These are phyloP conservation scores for Colletotrichum nymphaeae DNA, from an alignment of 2,329 filamentous ascomycete genomes.

Conservation along the genomic window DNA sequence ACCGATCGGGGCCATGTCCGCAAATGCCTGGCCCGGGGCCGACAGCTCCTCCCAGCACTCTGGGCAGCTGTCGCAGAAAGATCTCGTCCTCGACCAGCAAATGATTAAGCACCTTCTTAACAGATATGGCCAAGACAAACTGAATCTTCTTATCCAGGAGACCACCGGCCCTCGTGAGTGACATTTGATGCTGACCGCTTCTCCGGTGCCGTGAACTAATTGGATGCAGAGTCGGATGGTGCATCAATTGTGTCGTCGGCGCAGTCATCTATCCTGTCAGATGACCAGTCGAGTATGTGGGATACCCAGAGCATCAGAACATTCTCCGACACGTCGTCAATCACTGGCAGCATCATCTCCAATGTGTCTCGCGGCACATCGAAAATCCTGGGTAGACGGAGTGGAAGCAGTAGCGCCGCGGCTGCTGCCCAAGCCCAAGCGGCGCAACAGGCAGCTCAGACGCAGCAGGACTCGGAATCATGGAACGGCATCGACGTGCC, in stretches of 20 bases:
- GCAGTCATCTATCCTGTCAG: conserved; percentile 49
- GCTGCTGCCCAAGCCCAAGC: conserved; percentile 32
- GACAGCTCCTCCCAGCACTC: conserved; percentile 43
- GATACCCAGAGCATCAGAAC: conserved; percentile 49
- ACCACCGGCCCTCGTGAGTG: conserved; percentile 45
- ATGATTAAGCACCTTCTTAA: conserved; percentile 48
- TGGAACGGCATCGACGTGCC: conserved; percentile 24
- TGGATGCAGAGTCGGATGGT: conserved; percentile 40
- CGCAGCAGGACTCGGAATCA: conserved; percentile 22
- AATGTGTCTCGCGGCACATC: conserved; percentile 52
- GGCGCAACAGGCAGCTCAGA: conserved; percentile 22
- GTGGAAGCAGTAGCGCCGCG: conserved; percentile 31
- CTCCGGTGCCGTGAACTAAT: neutral
- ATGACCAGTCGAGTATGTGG: conserved; percentile 50
- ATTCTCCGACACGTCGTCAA: conserved; percentile 53
- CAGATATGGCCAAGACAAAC: conserved; percentile 47
- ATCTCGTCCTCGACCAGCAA: conserved; percentile 44
- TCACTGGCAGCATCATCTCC: conserved; percentile 53
- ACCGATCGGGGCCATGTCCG: conserved; percentile 32
- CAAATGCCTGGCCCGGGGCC: conserved; percentile 46
- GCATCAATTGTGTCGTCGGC: conserved; percentile 49
- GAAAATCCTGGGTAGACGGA: conserved; percentile 46
- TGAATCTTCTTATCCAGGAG: conserved; percentile 47
- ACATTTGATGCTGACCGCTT: neutral
- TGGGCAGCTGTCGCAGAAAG: conserved; percentile 33